Conservation (phyloP, 129 eudicot species). For the Centaurea solstitialis region DNA sequence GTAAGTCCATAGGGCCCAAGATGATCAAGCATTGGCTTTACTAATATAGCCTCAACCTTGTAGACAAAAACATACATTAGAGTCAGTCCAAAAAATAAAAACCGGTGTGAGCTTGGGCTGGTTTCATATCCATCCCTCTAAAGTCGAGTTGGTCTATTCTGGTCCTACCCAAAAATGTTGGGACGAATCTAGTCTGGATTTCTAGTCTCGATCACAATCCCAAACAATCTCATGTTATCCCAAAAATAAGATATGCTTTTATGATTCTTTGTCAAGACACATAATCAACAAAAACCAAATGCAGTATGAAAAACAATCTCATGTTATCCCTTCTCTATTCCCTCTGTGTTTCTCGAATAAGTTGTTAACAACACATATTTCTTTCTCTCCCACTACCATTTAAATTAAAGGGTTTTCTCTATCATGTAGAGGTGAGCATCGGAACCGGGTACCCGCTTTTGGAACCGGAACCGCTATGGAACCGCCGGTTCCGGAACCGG, state of each 20-base stretch:
- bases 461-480: too few relatives aligned
- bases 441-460: too few relatives aligned
- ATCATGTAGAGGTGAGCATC: too few relatives aligned
- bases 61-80: background rate
- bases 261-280: background rate
- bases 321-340: background rate
- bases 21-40: background rate
- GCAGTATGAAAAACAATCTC: background rate
- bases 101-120: background rate
- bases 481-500: too few relatives aligned
- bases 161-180: background rate
- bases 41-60: background rate
- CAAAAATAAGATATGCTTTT: background rate
- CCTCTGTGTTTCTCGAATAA: background rate
- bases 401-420: background rate
- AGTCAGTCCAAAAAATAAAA: background rate
- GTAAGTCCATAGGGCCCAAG: background rate
- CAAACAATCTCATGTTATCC: background rate
- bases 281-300: background rate
- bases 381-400: background rate
- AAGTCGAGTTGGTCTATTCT: background rate
- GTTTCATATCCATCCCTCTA: background rate
- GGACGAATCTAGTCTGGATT: too few relatives aligned
- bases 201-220: too few relatives aligned
- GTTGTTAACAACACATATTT: too few relatives aligned